A percentile compares a stretch with the other conserved stretches of the same genome.
Evolutionary conservation across 768 basidiomycete species (phyloP).

Genomic region (Gymnopilus junonius): DNA sequence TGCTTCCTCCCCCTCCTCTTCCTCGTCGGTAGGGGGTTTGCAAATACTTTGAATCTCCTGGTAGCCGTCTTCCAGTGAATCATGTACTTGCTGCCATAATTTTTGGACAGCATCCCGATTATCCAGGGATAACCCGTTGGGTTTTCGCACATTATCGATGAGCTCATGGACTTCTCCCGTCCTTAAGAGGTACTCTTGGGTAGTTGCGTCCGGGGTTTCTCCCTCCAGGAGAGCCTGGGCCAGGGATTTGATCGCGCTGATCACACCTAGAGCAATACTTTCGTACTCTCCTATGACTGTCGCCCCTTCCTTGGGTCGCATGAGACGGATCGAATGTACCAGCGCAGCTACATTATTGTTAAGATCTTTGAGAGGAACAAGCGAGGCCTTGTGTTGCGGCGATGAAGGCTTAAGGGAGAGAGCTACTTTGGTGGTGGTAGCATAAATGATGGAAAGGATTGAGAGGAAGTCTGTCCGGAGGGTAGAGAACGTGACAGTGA

Average conservation of each 20-base stretch:
- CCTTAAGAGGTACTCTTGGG: constrained; percentile 56
- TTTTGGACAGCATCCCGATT: constrained; percentile 63
- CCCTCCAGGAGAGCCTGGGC: constrained; percentile 39
- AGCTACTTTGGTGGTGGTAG: constrained; percentile 61
- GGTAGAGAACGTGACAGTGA: constrained; percentile 35
- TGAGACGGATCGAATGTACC: constrained; percentile 51
- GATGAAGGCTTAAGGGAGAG: constrained; percentile 63
- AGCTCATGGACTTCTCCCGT: constrained; percentile 67
- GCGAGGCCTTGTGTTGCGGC: constrained; percentile 54
- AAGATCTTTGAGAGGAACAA: constrained; percentile 58
- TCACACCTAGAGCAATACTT: constrained; percentile 42
- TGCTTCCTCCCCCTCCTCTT: constrained; percentile 38
- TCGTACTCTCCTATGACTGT: constrained; percentile 50
- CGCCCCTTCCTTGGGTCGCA: constrained; percentile 48
- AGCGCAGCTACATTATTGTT: constrained; percentile 51
- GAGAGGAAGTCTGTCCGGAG: constrained; percentile 61
- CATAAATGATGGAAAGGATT: constrained; percentile 61
- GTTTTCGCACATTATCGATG: constrained; percentile 52
- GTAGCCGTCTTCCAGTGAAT: constrained; percentile 62
- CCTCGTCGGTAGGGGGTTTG: constrained; percentile 35
- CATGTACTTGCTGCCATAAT: constrained; percentile 54
- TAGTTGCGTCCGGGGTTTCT: constrained; percentile 3
- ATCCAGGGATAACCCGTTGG: constrained; percentile 53
- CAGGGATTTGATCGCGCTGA: constrained; percentile 49
- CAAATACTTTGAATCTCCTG: constrained; percentile 63